A percentile compares a stretch with the other conserved stretches of the same genome.
Evolutionary conservation across 2,329 filamentous ascomycete genomes (phyloP).

Genomic region (Hymenoscyphus albidus): DNA sequence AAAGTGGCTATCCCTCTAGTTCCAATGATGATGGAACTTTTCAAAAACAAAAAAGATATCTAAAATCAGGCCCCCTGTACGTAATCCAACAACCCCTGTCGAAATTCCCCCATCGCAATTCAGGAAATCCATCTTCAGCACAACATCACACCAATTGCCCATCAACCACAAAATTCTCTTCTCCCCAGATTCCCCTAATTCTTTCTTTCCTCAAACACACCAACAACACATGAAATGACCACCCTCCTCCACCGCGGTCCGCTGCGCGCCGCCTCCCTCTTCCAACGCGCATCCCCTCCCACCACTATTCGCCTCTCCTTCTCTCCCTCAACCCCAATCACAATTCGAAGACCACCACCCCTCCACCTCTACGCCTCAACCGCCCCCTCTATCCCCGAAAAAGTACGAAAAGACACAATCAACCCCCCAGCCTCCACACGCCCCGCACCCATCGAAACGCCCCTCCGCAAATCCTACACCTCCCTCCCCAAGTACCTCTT

Average conservation of each 20-base stretch:
- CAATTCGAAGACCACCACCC: background rate
- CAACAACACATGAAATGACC: slow-evolving; percentile 25
- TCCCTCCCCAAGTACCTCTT: slow-evolving; percentile 48
- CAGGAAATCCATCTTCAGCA: background rate
- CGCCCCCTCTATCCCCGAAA: slow-evolving; percentile 9
- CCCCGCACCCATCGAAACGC: slow-evolving; percentile 34
- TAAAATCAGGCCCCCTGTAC: background rate
- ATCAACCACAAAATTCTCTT: background rate
- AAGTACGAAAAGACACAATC: slow-evolving; percentile 27
- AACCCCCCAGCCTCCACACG: slow-evolving; percentile 39
- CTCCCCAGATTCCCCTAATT: background rate
- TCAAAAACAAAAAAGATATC: no score
- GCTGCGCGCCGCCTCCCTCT: slow-evolving; percentile 23
- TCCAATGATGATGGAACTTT: no score
- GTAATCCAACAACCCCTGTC: background rate
- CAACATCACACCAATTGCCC: background rate
- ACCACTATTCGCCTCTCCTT: background rate
- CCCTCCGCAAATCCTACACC: slow-evolving; percentile 40
- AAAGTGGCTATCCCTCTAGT: no score
- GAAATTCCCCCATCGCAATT: background rate
- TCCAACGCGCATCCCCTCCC: slow-evolving; percentile 14
- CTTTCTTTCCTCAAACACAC: background rate
- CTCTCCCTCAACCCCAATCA: background rate
- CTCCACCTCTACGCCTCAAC: background rate
- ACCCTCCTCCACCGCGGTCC: slow-evolving; percentile 26